Evolutionary conservation across 1,284 basidiomycete species (phyloP).

Genomic region (Ceratobasidium sp.): DNA sequence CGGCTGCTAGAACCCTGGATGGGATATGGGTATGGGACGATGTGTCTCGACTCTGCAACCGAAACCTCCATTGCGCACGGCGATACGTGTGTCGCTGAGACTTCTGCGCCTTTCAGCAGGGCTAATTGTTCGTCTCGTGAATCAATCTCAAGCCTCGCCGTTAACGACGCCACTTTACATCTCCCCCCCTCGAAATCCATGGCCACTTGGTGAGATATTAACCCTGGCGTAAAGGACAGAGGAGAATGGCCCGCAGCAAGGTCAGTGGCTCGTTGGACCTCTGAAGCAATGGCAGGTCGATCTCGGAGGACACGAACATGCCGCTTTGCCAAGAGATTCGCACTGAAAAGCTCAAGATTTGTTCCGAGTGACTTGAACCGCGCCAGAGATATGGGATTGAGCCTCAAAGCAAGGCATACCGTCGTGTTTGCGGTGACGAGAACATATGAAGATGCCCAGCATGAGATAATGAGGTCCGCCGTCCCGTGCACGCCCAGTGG

Average conservation of each 20-base stretch:
- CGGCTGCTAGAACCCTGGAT: background rate
- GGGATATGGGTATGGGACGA: constrained; percentile 14
- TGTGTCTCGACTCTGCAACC: background rate
- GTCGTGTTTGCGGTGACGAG: background rate
- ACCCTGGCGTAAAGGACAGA: background rate
- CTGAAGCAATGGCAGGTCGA: background rate
- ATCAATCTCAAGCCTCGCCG: background rate
- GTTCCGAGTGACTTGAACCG: background rate
- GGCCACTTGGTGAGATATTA: background rate
- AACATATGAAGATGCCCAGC: background rate
- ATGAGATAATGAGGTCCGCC: constrained; percentile 15
- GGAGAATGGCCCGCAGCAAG: background rate
- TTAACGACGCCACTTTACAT: background rate
- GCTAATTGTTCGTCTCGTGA: background rate
- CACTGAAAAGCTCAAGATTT: background rate
- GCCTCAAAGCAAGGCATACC: background rate
- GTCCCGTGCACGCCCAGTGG: background rate
- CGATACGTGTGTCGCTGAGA: background rate
- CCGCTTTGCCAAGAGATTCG: background rate
- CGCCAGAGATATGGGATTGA: background rate
- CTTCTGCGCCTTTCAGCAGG: background rate
- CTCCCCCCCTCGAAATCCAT: background rate
- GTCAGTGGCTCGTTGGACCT: background rate
- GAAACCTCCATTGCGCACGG: constrained; percentile 6
- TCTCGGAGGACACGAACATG: background rate